phyloP scores from a whole-genome alignment of 345 rosid genomes.

The Pugionium cornutum region DNA sequence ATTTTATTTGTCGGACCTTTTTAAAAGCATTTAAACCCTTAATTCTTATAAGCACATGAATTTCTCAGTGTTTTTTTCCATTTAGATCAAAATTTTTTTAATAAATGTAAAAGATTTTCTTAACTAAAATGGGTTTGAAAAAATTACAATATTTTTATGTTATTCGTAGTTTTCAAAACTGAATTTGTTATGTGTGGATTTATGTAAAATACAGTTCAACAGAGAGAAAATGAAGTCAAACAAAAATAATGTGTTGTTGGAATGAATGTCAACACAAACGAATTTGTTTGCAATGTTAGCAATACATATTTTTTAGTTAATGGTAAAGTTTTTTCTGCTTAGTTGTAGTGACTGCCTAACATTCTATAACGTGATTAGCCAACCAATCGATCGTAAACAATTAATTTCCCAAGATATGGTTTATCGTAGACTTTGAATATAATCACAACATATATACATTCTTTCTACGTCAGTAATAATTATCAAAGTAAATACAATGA shows the following conservation, averaged over 20 bases:
- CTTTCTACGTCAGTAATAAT: background rate
- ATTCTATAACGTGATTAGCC: constrained; percentile 37
- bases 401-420: background rate
- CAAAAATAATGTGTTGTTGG: constrained; percentile 18
- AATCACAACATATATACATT: background rate
- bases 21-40: no score
- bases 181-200: background rate
- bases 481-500: no score
- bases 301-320: constrained; percentile 5
- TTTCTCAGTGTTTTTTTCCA: no score
- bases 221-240: constrained; percentile 14
- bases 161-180: background rate
- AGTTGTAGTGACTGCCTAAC: constrained; percentile 36
- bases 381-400: constrained; percentile 30
- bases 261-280: constrained; percentile 20
- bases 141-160: background rate
- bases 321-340: constrained; percentile 26
- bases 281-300: constrained; percentile 16
- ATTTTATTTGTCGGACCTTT: no score
- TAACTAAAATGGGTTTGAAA: background rate
- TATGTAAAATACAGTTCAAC: background rate
- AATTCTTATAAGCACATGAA: no score
- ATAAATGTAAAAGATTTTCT: no score
- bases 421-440: constrained; percentile 9
- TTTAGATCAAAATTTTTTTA: no score